Evolutionary conservation across 306 rosid species (phyloP), one percentile per base, ranked within the genome.

Genomic region (Canavalia gladiata): DNA sequence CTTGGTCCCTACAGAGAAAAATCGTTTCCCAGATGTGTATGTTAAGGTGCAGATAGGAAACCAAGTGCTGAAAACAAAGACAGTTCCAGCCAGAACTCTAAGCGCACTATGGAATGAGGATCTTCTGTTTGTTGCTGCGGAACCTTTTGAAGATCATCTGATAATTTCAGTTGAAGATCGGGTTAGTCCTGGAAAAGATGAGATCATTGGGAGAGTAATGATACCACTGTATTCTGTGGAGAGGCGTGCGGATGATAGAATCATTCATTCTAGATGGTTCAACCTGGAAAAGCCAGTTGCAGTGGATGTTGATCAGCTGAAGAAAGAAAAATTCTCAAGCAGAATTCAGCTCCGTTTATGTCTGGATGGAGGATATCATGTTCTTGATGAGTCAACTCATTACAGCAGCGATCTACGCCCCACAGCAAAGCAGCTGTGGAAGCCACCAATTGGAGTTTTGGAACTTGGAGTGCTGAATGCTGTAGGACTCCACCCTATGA

Each of bases 341-440:
- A 55, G 83, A 72, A 77, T 87, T 74, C 86, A 87, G 59, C 80
- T 87, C 35, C 81, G 90, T 1, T 33, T 85, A 39, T 84, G 88
- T 31, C 72, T 87, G 0, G 90, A 87, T 52, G 88, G 90, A 63
- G 90, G 87, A 25, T 87, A 87, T 31, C 90, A 87, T 76, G 90
- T 87, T 49, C 83, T 87, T 8, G 87, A 87, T 8, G 88, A 87
- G 54, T 85, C 88, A 10, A 85, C 90, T 28, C 87, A 84, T 72
- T 87, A 87, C 30, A 87, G 87, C 81, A 87, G 88, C 1, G 90
- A 87, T 82, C 86, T 79, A 0, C 87, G 90, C 18, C 90, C 90
- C 9, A 85, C 90, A 0, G 90, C 88, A 43, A 85, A 81, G 35
- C 88, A 85, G 39, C 50, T 87, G 25, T 87, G 90, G 90, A 79